phyloP scores from a whole-genome alignment of 2,329 filamentous ascomycete species.

The Fusarium chaquense region DNA sequence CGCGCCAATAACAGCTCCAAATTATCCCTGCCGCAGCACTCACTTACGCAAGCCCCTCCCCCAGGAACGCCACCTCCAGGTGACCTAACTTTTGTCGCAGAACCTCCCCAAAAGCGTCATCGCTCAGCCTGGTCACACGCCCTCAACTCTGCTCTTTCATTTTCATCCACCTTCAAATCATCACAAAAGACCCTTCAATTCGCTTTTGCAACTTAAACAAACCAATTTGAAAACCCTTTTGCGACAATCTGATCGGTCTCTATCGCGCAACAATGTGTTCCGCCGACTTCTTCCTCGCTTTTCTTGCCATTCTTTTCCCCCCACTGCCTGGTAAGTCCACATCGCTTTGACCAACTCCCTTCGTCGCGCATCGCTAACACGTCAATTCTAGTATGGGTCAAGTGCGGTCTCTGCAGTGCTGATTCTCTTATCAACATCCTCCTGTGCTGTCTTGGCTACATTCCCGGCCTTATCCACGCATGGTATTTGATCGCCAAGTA shows the following conservation, averaged over 20 bases:
- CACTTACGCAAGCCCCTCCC: conserved; percentile 45
- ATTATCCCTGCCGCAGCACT: background rate
- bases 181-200: conserved; percentile 22
- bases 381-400: conserved; percentile 84
- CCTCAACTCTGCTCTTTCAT: conserved; percentile 2
- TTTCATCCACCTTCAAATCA: conserved; percentile 12
- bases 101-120: conserved; percentile 40
- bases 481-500: conserved; percentile 98
- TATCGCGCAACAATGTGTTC: conserved; percentile 63
- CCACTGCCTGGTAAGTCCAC: conserved; percentile 70
- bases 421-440: conserved; percentile 96
- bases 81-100: conserved; percentile 31
- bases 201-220: background rate
- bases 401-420: conserved; percentile 89
- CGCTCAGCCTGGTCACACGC: conserved; percentile 29
- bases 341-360: conserved; percentile 9
- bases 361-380: conserved; percentile 27
- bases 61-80: conserved; percentile 37
- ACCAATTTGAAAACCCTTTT: background rate
- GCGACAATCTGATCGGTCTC: background rate
- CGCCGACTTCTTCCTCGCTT: conserved; percentile 71
- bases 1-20: conserved; percentile 17
- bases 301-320: conserved; percentile 74
- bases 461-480: conserved; percentile 91
- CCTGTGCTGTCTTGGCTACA: conserved; percentile 80